Evolutionary conservation across 1,139 yeast species (phyloP), one percentile per base, ranked within the genome.

Genomic region (Williopsis jadinii): DNA sequence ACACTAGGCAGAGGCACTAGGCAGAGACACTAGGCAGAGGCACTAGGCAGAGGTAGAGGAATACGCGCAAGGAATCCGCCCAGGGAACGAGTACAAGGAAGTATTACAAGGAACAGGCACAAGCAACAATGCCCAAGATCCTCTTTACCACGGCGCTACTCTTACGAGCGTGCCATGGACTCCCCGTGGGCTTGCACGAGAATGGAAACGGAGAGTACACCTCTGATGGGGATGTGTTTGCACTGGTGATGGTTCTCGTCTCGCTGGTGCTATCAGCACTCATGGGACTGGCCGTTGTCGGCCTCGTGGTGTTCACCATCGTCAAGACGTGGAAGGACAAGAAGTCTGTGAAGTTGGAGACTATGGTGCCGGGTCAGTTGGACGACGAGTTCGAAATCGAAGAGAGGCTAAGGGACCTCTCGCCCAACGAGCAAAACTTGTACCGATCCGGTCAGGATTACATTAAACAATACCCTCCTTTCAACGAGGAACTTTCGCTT

Each of bases 361-460:
- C 64, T 35, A 68, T 67, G 5, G 62, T 67, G 38, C 80, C 84
- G 0, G 83, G 81, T 10, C 66, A 74, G 26, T 67, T 75, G 43
- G 87, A 80, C 53, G 84, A 80, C 54, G 85, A 77, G 46, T 79
- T 75, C 50, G 81, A 77, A 39, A 65, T 79, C 29, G 68, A 71
- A 32, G 76, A 83, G 42, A 84, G 84, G 50, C 83, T 90, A 49
- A 70, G 74, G 38, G 82, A 75, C 48, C 61, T 84, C 12, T 66
- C 80, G 14, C 77, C 84, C 5, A 84, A 82, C 47, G 92, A 84
- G 50, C 92, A 83, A 59, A 95, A 88, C 52, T 68, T 90, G 30
- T 90, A 81, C 56, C 62, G 67, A 41, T 71, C 75, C 62, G 80
- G 77, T 35, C 80, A 75, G 45, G 67, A 65, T 28, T 70, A 62